These are phyloP conservation scores for Aphanomyces astaci DNA, from an alignment of 352 stramenopile genomes.

Conservation along the genomic window DNA sequence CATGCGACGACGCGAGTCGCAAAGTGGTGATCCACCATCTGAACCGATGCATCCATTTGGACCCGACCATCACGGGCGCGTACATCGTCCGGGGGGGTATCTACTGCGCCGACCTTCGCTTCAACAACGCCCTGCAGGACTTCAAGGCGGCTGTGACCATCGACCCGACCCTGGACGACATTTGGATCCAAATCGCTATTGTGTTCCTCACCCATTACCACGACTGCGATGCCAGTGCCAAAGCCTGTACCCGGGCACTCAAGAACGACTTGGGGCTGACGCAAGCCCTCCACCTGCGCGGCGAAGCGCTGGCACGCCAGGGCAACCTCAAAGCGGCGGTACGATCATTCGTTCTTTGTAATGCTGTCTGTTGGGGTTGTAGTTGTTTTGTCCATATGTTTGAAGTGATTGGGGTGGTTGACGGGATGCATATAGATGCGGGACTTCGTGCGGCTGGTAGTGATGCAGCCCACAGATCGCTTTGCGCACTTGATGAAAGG, in stretches of 20 bases:
- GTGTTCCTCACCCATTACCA: conserved; percentile 78
- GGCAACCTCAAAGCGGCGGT: conserved; percentile 41
- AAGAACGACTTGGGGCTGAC: conserved; percentile 54
- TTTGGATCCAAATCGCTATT: conserved; percentile 74
- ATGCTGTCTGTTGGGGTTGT: no score
- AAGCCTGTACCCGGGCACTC: conserved; percentile 52
- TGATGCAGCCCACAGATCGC: conserved; percentile 47
- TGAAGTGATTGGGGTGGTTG: no score
- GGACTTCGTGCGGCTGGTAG: conserved; percentile 57
- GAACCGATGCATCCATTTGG: conserved; percentile 50
- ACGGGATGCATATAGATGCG: no score
- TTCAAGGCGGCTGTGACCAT: conserved; percentile 69
- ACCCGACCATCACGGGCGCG: conserved; percentile 63
- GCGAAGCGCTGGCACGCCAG: conserved; percentile 53
- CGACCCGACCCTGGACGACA: conserved; percentile 62
- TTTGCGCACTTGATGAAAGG: conserved; percentile 58
- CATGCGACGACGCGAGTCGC: conserved; percentile 30
- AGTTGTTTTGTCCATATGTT: no score
- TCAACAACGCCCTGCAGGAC: conserved; percentile 67
- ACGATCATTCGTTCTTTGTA: no score
- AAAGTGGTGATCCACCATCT: conserved; percentile 48
- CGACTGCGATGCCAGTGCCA: conserved; percentile 55
- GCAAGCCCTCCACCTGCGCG: conserved; percentile 55
- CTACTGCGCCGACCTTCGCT: conserved; percentile 58
- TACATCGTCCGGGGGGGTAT: conserved; percentile 66